Evolutionary conservation across 164 flowering plant genomes (phyloP), one percentile per base, ranked within the genome.

Genomic region (Chloranthus sessilifolius): DNA sequence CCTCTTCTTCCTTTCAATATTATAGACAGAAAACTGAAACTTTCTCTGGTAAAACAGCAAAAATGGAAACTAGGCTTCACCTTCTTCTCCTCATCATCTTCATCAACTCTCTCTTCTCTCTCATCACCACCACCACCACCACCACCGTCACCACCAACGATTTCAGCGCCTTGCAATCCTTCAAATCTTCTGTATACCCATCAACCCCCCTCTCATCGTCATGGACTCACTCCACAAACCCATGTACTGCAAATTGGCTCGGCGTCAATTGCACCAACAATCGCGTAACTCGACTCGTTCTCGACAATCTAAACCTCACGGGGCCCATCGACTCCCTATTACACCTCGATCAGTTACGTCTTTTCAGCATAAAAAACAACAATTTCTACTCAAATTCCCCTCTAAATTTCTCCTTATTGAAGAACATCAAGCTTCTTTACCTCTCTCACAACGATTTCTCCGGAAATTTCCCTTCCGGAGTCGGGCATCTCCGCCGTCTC

Each of bases 341-440:
- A 33, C 48, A 23, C 2, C 74, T 78, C 50, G 35, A 49, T 1
- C 62, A 70, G 12, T 72, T 78, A 21, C 55, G 79, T 24, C 55
- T 67, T 46, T 68, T 78, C 24, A 72, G 77, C 58, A 71, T 78
- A 10, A 63, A 70, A 21, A 26, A 61, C 53, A 73, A 78, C 61
- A 49, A 21, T 36, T 60, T 63, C 36, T 47, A 49, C 23, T 46
- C 68, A 7, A 55, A 17, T 30, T 26, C 50, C 10, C 23, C 30
- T 0, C 38, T 56, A 4, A 41, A 67, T 30, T 37, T 74, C 63
- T 61, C 79, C 12, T 24, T 68, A 2, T 72, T 65, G 67, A 58
- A 39, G 2, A 67, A 72, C 53, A 45, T 78, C 36, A 78, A 74
- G 61, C 77, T 62, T 35, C 70, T 78, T 36, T 72, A 62, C 61